Base-by-base conservation (phyloP, 2,329 filamentous ascomycete species). In the Neodidymelliopsis sp. region DNA sequence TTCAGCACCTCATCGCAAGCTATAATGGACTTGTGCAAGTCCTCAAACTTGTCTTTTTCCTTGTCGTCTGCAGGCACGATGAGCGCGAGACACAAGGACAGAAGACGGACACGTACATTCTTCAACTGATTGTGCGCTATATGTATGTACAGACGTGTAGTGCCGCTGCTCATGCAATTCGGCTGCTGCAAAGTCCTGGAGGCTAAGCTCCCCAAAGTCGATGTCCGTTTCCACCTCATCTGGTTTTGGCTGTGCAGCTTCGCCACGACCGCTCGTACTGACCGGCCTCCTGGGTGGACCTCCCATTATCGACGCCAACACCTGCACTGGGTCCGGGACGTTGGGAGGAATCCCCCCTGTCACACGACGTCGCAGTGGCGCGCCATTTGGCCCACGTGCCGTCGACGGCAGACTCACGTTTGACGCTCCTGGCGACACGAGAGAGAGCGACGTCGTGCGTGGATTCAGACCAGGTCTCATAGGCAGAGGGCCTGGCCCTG, bases 1-100 rank as follows among this genome's bases (percentile, higher is more conserved):
- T 87, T 89, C 34, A 97, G 82, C 39, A 97, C 90, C 69, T 96
- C 89, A 73, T 99, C 94, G 75, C 93, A 99, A 39, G 90, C 89
- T 29, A 80, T 66, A 64, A 99, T 97, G 4, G 92, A 95, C 64
- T 83, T 85, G 74, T 97, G 94, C 30, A 99, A 80, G 47, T 95
- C 91, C 72, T 97, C 88, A 63, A 96, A 96, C 65, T 88, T 92
- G 65, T 87, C 80, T 71, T 88, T 90, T 59, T 96, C 90, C 57
- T 82, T 83, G 71, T 94, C 88, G 70, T 91, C 90, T 79, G 72
- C 60, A 66, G 38, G 58, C 57, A 65, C 55, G 30, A 66, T 69
- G 60, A 65, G 66, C 63, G 57, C 56, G 48, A 36, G 48, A 45
- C 45, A 46, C 41, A 24, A 45, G 45, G 51, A 30, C 46, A 44